These are phyloP conservation scores for Closterium sp. DNA, from an alignment of 139 green algal species.

Conservation along the genomic window DNA sequence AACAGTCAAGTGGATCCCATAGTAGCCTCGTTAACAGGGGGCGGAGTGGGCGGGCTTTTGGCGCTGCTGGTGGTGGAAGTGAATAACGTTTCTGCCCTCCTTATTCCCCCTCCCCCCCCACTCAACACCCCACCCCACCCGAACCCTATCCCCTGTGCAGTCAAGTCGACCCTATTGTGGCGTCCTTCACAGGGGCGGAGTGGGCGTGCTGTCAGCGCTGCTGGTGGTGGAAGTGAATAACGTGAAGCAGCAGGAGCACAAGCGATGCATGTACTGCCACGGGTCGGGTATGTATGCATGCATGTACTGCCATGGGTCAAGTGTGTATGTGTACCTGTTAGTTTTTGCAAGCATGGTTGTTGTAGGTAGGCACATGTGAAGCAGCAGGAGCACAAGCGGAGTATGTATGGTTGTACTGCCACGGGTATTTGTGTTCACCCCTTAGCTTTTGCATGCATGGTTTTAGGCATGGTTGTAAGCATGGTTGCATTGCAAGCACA, in stretches of 20 bases:
- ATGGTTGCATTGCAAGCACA: too few relatives aligned
- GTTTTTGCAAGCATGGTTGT: too few relatives aligned
- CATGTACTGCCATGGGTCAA: too few relatives aligned
- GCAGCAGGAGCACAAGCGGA: too few relatives aligned
- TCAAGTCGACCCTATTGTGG: conserved; percentile 96
- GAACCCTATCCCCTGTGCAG: background rate
- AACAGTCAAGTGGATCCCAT: conserved; percentile 89
- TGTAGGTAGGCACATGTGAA: too few relatives aligned
- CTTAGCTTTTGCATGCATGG: too few relatives aligned
- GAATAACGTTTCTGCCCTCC: conserved; percentile 72
- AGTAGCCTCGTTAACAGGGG: conserved; percentile 95
- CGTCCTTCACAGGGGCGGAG: conserved; percentile 94
- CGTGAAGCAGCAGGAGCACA: conserved; percentile 75
- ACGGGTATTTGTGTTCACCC: too few relatives aligned
- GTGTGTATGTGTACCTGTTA: background rate
- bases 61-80: conserved; percentile 90
- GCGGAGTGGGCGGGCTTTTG: conserved; percentile 89
- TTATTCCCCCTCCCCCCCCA: conserved; percentile 47
- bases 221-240: conserved; percentile 97
- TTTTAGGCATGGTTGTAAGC: too few relatives aligned
- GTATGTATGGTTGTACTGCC: too few relatives aligned
- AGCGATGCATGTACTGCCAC: conserved; percentile 73
- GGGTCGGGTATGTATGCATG: conserved; percentile 20
- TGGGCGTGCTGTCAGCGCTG: conserved; percentile 89
- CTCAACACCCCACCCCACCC: too few relatives aligned